Conservation (phyloP, 441 rosid species). For the Raphanus hybrid region DNA sequence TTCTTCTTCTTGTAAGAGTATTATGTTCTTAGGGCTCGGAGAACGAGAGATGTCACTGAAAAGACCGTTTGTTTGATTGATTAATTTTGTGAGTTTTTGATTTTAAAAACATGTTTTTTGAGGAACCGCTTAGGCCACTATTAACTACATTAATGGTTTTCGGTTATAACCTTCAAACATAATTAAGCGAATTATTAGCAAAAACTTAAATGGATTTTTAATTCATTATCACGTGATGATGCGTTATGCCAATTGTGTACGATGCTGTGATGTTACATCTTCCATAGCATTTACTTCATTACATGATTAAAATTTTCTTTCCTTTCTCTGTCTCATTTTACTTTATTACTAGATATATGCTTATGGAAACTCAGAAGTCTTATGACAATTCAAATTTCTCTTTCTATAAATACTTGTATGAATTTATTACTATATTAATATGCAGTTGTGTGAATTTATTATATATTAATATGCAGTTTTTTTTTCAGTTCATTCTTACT, state of each 20-base stretch:
- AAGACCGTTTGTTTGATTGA: background rate
- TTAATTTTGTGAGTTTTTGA: background rate
- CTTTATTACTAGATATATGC: background rate
- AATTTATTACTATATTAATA: background rate
- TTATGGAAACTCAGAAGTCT: background rate
- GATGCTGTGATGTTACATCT: background rate
- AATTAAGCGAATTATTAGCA: background rate
- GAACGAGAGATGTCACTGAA: background rate
- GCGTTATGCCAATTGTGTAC: background rate
- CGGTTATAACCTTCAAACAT: background rate
- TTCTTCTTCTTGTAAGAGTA: background rate
- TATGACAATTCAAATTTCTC: background rate
- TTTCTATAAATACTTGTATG: background rate
- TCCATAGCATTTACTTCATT: background rate
- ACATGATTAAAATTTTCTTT: background rate
- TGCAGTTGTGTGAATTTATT: too few relatives aligned
- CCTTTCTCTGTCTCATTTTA: background rate
- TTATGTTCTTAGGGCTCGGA: background rate
- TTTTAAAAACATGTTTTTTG: background rate
- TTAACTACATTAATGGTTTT: background rate
- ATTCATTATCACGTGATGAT: background rate
- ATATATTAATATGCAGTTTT: background rate
- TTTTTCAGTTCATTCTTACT: background rate
- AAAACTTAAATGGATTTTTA: background rate
- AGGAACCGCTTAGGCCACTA: background rate